A percentile compares a stretch with the other conserved stretches of the same genome.
phyloP scores from a whole-genome alignment of 257 asterid species.

The Leptodermis oblonga region DNA sequence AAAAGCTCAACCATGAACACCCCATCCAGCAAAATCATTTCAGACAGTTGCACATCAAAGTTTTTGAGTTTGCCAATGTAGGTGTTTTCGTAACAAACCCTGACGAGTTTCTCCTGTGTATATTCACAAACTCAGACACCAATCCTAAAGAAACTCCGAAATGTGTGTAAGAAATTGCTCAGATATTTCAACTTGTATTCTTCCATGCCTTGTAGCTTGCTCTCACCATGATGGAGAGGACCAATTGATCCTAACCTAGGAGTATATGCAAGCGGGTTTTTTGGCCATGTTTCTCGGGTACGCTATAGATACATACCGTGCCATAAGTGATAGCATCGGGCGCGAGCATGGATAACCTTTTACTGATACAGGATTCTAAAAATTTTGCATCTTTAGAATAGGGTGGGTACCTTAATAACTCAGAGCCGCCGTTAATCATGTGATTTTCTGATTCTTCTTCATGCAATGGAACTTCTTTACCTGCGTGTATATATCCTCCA shows the following conservation, averaged over 20 bases:
- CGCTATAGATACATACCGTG: slow-evolving; percentile 23
- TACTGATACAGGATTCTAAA: not conserved
- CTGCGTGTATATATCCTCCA: too few relatives aligned
- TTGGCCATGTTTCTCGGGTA: slow-evolving; percentile 24
- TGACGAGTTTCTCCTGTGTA: slow-evolving; percentile 4
- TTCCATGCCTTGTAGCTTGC: slow-evolving; percentile 27
- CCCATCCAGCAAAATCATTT: slow-evolving; percentile 27
- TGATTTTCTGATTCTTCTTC: not conserved
- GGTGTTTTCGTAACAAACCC: slow-evolving; percentile 22
- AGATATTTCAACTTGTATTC: slow-evolving; percentile 26
- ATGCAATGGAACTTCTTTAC: not conserved
- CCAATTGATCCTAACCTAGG: slow-evolving; percentile 30
- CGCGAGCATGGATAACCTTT: not conserved
- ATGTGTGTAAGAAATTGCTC: slow-evolving; percentile 22
- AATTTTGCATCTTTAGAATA: not conserved
- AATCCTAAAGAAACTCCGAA: slow-evolving; percentile 9
- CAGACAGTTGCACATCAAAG: not conserved
- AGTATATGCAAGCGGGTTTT: slow-evolving; percentile 22
- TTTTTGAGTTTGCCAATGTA: not conserved
- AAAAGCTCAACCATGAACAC: slow-evolving; percentile 27
- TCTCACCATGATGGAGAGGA: slow-evolving; percentile 21
- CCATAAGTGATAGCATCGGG: slow-evolving; percentile 4
- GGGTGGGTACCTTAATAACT: not conserved
- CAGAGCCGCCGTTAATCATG: too few relatives aligned
- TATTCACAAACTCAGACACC: slow-evolving; percentile 17